These are phyloP conservation scores for Pholiota microspora DNA, from an alignment of 768 basidiomycete species.

Conservation along the genomic window DNA sequence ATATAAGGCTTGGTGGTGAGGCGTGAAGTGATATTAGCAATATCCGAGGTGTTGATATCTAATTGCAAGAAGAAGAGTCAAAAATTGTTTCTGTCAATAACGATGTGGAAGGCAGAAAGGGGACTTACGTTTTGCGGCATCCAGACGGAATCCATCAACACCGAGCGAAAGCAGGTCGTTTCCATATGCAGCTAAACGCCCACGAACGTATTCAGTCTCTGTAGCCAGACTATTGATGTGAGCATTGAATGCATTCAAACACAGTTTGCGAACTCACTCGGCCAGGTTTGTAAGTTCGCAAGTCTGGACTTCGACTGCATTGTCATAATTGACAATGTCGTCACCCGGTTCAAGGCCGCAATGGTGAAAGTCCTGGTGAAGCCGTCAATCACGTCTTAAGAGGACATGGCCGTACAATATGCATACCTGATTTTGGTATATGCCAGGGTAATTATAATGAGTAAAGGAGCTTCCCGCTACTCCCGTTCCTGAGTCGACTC, in stretches of 20 bases:
- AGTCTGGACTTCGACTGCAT: constrained; percentile 54
- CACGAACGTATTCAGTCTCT: constrained; percentile 58
- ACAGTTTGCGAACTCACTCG: constrained; percentile 36
- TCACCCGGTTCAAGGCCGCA: constrained; percentile 54
- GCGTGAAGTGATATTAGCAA: constrained; percentile 49
- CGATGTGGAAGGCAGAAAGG: too few species aligned
- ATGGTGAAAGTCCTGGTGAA: constrained; percentile 54
- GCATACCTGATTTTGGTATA: constrained; percentile 44
- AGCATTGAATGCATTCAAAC: background rate
- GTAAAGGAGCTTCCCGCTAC: constrained; percentile 49
- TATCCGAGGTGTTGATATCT: constrained; percentile 56
- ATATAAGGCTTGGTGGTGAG: constrained; percentile 48
- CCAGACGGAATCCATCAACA: constrained; percentile 59
- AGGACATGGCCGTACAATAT: background rate
- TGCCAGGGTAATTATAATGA: constrained; percentile 51
- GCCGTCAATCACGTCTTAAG: background rate
- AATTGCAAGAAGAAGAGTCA: background rate
- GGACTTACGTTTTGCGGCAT: constrained; percentile 60
- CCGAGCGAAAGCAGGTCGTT: constrained; percentile 64
- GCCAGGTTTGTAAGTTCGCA: constrained; percentile 51
- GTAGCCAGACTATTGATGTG: constrained; percentile 50
- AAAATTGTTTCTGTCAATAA: too few species aligned
- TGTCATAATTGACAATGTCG: constrained; percentile 54
- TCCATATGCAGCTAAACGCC: constrained; percentile 49
- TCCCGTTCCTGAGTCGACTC: constrained; percentile 44